Base-by-base conservation (phyloP, 176 grass and related monocot genomes). In the Oryza meyeriana region DNA sequence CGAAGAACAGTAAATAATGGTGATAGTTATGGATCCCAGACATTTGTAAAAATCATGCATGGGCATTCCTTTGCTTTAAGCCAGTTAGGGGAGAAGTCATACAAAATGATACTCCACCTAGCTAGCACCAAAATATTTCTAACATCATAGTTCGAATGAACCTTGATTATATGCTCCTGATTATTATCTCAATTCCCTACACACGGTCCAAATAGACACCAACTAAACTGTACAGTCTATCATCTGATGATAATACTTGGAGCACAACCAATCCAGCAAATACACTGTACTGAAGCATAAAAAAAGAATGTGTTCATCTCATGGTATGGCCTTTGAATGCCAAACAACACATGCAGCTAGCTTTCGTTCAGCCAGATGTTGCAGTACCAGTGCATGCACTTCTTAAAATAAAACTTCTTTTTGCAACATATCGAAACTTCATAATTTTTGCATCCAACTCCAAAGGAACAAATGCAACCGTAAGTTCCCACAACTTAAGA, bases 251-350 rank as follows among this genome's bases (percentile, higher is more conserved):
- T 31, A 86, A 22, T 50, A 55, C 14, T 80, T 40, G 16, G 36
- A 74, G 65, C 26, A 22, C 42, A 57, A 3, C 17, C 25, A 66
- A 40, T 39, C 30, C 32, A 55, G 33, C 63, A 16, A 65, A 17
- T 40, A 24, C 55, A 59, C 13, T n/a, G 33, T 14, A 25, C 24
- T 55, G 10, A 55, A 55, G 24, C 29, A 79, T 26, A 59, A 59
- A 24, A 7, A 86, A 67, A 13, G 78, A 57, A 80, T 42, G 5
- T 1, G 33, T 57, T 74, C 42, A 73, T 86, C 44, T 59, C 61
- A 80, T 80, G 76, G 26, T 74, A 86, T 40, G 32, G 33, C 40
- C 26, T 44, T 12, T 40, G 4, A 18, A 29, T 34, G 31, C 4
- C 22, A 75, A 28, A 62, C 36, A 66, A 59, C 8, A n/a, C 55